Percentiles rank a stretch among this genome's conserved stretches.
phyloP scores from a whole-genome alignment of 2,329 filamentous ascomycete species.

The Colletotrichum endophyticum region DNA sequence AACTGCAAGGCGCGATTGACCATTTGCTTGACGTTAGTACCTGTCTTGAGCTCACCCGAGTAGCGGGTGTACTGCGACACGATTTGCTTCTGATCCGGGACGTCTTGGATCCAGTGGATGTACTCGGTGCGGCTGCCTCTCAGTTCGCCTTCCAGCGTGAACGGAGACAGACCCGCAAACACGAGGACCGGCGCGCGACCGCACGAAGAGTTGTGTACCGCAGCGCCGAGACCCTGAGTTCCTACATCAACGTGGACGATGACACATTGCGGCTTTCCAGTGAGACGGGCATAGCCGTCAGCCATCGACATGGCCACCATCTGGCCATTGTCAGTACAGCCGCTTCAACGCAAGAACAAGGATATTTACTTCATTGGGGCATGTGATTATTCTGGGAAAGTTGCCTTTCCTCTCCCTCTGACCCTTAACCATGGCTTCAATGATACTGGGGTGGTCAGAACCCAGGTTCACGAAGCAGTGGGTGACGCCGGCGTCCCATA shows the following conservation, averaged over 20 bases:
- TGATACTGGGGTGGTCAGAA: slow-evolving; percentile 71
- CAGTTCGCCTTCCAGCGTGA: slow-evolving; percentile 74
- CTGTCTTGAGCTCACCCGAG: slow-evolving; percentile 76
- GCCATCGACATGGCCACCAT: slow-evolving; percentile 82
- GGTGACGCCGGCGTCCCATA: slow-evolving; percentile 72
- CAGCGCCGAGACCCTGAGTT: slow-evolving; percentile 73
- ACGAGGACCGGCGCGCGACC: slow-evolving; percentile 74
- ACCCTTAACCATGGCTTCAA: slow-evolving; percentile 76
- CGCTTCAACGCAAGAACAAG: not conserved
- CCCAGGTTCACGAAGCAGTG: slow-evolving; percentile 68
- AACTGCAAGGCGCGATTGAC: slow-evolving; percentile 81
- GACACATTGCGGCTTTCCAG: slow-evolving; percentile 71
- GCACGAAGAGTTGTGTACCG: slow-evolving; percentile 74
- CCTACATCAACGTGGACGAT: slow-evolving; percentile 79
- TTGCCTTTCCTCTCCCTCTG: slow-evolving; percentile 65
- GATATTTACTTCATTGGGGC: slow-evolving; percentile 68
- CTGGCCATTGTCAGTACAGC: slow-evolving; percentile 35
- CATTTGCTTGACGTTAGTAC: slow-evolving; percentile 82
- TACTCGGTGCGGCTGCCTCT: slow-evolving; percentile 74
- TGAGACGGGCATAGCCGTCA: slow-evolving; percentile 73
- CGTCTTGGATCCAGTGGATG: slow-evolving; percentile 81
- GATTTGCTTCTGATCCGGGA: slow-evolving; percentile 77
- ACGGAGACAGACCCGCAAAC: slow-evolving; percentile 74
- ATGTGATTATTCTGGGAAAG: slow-evolving; percentile 74
- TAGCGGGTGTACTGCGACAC: slow-evolving; percentile 82